Evolutionary conservation across 805 yeast genomes (phyloP), one percentile per base, ranked within the genome.

Genomic region (Yarrowia osloensis): DNA sequence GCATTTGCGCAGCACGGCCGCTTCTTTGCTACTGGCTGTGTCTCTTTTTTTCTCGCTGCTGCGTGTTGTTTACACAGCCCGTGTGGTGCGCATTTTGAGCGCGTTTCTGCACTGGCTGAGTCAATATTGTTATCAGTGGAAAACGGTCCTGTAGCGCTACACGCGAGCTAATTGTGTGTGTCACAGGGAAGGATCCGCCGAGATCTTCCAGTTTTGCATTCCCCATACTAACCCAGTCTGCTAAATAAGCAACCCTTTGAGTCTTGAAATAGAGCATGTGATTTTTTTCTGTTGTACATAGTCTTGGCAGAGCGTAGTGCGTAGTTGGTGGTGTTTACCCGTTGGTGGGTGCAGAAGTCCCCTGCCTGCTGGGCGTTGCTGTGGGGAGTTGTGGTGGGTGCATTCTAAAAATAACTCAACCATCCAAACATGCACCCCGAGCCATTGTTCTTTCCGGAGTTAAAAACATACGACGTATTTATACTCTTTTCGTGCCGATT

Each of bases 261-360:
- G 39, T 63, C 63, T 29, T 47, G 57, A 63, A 35, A 31, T 63
- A 63, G 62, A 47, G 62, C 62, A 26, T 50, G 57, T 57, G 46
- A 31, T 28, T 39, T 57, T 44, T 35, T 59, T 59, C 37, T 37
- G 62, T 24, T 37, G 57, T 50, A 50, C 40, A 50, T 46, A 47
- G n/a, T 50, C n/a, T 50, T 50, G 29, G 57, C 40, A 21, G 19
- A 8, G 15, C 12, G 35, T 46, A 24, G 50, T 26, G 33, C 33
- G 31, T 46, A 46, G 50, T 24, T 42, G n/a, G n/a, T 9, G 21
- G 8, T 17, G 19, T 37, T 37, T 37, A 7, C n/a, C 21, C 40
- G 21, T n/a, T 11, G 46, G 21, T 11, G 17, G 46, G 21, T 22
- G 29, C 49, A 44, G 49, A 44, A 13, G 8, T 7, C 8, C 50